Conservation (phyloP, 73 alveolate species). For the Paramecium sexaurelia region DNA sequence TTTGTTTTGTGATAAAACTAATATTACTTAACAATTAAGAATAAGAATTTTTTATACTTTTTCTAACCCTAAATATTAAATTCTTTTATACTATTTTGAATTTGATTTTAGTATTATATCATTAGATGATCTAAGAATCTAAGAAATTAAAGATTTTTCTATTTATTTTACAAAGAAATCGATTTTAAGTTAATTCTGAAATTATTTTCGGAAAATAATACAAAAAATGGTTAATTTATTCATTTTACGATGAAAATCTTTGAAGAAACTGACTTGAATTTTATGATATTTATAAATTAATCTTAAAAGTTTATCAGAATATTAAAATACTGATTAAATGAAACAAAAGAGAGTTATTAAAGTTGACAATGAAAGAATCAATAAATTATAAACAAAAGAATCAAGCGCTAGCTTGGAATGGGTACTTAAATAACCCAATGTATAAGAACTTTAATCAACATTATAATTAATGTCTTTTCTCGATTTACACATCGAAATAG, state of each 20-base stretch:
- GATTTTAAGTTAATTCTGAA: neutral
- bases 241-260: neutral
- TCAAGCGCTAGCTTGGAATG: neutral
- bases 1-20: too few species aligned
- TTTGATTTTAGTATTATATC: too few species aligned
- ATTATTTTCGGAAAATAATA: neutral
- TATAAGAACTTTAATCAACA: neutral
- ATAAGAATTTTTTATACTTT: too few species aligned
- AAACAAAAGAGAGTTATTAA: neutral
- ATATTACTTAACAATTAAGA: too few species aligned
- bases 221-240: neutral
- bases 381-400: neutral
- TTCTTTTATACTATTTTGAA: too few species aligned
- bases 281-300: neutral
- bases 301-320: neutral
- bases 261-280: neutral
- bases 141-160: too few species aligned
- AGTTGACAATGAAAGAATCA: neutral
- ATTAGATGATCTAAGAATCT: too few species aligned
- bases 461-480: neutral
- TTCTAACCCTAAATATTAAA: too few species aligned
- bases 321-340: neutral
- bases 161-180: too few species aligned
- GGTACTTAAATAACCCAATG: neutral
- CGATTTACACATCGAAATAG: neutral